Base-by-base conservation (phyloP, 1,284 basidiomycete species). In the Volvariella surrecta region DNA sequence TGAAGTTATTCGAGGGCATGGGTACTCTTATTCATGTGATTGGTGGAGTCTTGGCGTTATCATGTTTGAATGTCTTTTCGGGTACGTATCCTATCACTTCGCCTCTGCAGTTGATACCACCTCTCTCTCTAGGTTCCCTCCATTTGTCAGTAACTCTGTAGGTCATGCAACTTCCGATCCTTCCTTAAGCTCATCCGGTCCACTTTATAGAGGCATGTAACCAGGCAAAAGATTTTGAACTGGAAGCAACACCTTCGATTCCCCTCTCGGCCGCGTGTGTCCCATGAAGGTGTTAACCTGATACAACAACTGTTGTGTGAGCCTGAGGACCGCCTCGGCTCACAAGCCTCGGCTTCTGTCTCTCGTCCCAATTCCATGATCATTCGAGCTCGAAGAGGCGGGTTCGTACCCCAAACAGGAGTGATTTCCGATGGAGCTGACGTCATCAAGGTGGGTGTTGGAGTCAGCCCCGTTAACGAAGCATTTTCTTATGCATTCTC, bases 21-120 rank as follows among this genome's bases (percentile, higher is more conserved):
- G 93, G 18, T 98, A 98, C 63, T 83, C 89, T 39, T 94, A 89
- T 63, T 88, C 86, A 28, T 96, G 91, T 59, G 94, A 98, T 59
- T 98, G 93, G 93, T 98, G 95, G 94, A 92, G 89, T 59, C 73
- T 97, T 39, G 93, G 93, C 17, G 86, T 95, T 43, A 95, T 96
- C 58, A 83, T 91, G 77, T 89, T 82, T 55, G 89, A 92, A 61
- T 91, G 88, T 58, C 67, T 93, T 56, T 93, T 89, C 54, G 89
- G 89, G 83, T 87, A 59, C 52, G 78, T 67, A 48, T 52, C 46
- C 48, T 49, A 50, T 54, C 47, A 45, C 50, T 54, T 51, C 47
- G 52, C 49, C 18, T 41, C 37, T 50, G 39, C 40, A 44, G 32
- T 39, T 40, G 34, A 45, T 41, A 40, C 46, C 44, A n/a, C n/a